These are phyloP conservation scores for Leishmania gerbilli DNA, from an alignment of 208 protist genomes.

Conservation along the genomic window DNA sequence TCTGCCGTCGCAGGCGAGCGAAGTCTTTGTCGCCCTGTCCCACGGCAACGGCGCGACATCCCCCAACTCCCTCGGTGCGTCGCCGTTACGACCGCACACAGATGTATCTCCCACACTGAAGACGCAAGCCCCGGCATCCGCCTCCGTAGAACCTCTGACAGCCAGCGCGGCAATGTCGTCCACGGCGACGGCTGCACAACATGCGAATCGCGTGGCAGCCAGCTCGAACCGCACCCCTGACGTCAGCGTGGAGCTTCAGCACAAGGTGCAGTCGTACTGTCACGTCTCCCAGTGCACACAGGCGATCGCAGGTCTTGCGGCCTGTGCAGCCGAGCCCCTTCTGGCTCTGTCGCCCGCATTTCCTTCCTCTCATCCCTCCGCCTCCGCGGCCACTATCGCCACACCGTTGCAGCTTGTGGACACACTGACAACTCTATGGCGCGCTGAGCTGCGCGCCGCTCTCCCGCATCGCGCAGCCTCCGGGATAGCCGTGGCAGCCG, in stretches of 20 bases:
- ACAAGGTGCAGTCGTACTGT: background rate
- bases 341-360: background rate
- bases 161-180: background rate
- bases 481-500: background rate
- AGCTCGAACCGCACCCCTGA: background rate
- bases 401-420: constrained; percentile 9
- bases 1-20: constrained; percentile 9
- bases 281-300: background rate
- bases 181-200: background rate
- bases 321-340: constrained; percentile 21
- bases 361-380: background rate
- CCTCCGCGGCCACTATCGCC: background rate
- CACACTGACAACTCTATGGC: constrained; percentile 6
- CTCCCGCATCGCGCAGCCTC: background rate
- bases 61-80: background rate
- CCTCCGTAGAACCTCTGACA: background rate
- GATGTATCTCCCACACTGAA: background rate
- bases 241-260: constrained; percentile 2
- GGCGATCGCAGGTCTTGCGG: constrained; percentile 12
- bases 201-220: background rate
- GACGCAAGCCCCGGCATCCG: background rate
- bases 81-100: background rate
- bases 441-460: background rate
- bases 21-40: background rate
- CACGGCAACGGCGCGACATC: background rate